These are phyloP conservation scores for Eimeria maxima DNA, from an alignment of 169 alveolate species.

Conservation along the genomic window DNA sequence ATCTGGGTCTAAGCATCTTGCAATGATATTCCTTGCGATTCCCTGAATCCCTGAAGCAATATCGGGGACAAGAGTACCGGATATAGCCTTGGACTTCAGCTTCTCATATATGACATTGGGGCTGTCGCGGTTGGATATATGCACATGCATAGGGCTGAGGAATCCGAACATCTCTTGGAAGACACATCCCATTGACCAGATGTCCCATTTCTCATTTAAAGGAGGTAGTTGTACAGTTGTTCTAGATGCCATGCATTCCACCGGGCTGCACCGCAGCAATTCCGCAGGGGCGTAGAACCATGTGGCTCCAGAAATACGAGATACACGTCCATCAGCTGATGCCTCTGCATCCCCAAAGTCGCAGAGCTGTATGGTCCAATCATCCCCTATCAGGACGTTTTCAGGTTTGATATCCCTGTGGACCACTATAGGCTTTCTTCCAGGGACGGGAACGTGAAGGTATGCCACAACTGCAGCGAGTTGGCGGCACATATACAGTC, in stretches of 20 bases:
- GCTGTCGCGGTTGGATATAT: conserved; percentile 67
- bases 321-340: conserved; percentile 89
- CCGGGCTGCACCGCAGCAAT: conserved; percentile 89
- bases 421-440: conserved; percentile 86
- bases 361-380: conserved; percentile 88
- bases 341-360: conserved; percentile 93
- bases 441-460: conserved; percentile 91
- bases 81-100: conserved; percentile 82
- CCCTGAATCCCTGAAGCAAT: conserved; percentile 83
- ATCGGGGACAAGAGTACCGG: conserved; percentile 78
- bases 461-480: conserved; percentile 90
- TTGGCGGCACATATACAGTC: conserved; percentile 92
- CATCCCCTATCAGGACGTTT: conserved; percentile 87
- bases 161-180: conserved; percentile 90
- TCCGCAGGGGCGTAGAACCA: conserved; percentile 96
- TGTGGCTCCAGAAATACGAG: conserved; percentile 94
- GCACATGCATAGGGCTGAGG: conserved; percentile 78
- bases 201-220: conserved; percentile 89
- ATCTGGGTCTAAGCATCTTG: conserved; percentile 88
- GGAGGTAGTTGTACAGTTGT: conserved; percentile 41
- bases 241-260: conserved; percentile 74
- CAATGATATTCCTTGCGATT: conserved; percentile 88
- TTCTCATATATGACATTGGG: conserved; percentile 67
- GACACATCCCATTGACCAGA: conserved; percentile 92
- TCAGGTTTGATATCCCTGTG: conserved; percentile 92